These are phyloP conservation scores for Solanum appendiculatum DNA, from an alignment of 257 asterid species.

Conservation along the genomic window DNA sequence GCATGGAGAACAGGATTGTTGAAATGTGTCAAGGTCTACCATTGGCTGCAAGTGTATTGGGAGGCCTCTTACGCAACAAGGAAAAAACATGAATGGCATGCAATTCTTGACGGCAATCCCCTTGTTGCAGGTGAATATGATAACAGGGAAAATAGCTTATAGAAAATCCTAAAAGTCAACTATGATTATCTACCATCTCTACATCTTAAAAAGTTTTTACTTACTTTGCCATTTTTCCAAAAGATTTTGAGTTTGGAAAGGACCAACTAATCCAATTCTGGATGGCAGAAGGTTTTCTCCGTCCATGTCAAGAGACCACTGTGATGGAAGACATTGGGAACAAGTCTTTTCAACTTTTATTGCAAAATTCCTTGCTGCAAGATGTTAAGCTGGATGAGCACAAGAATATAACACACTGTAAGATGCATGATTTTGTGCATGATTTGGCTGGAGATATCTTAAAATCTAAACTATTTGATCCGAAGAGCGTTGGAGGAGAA, in stretches of 20 bases:
- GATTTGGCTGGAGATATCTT: slow-evolving; percentile 3
- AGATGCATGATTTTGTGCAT: slow-evolving; percentile 9
- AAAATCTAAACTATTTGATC: background rate
- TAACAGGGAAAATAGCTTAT: background rate
- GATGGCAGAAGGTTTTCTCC: slow-evolving; percentile 15
- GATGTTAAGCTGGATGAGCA: background rate
- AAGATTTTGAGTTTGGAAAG: background rate
- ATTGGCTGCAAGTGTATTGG: background rate
- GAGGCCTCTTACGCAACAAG: background rate
- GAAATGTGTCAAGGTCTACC: background rate
- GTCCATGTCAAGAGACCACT: background rate
- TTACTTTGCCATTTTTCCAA: slow-evolving; percentile 9
- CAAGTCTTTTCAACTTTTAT: too few species aligned
- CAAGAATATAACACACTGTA: too few species aligned
- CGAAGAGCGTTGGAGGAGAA: background rate
- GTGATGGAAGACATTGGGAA: background rate
- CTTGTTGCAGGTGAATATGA: background rate
- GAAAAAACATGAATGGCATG: slow-evolving; percentile 3
- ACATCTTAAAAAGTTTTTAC: slow-evolving; percentile 7
- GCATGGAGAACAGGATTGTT: background rate
- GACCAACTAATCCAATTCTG: slow-evolving; percentile 7
- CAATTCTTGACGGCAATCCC: background rate
- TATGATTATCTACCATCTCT: slow-evolving; percentile 5
- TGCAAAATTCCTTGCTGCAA: background rate
- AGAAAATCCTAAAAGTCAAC: slow-evolving; percentile 9